Conservation (phyloP, 257 asterid genomes). For the Solanum paucissectum region DNA sequence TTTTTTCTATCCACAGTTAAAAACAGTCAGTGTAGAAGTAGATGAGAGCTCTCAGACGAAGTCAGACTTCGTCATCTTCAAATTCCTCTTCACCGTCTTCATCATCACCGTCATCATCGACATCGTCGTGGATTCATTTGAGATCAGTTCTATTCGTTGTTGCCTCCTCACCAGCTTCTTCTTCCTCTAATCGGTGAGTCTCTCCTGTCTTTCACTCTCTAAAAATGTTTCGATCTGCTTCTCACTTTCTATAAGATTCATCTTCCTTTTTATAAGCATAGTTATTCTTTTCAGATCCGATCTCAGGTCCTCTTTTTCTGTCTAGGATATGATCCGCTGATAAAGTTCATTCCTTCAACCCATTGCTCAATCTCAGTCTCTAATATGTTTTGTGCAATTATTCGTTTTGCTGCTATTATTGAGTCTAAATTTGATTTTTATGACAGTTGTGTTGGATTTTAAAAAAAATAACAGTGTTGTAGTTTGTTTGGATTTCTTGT, state of each 20-base stretch:
- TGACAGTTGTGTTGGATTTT: background rate
- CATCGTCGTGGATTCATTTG: slow-evolving; percentile 85
- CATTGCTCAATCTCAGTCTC: background rate
- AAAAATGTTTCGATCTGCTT: background rate
- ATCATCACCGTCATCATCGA: slow-evolving; percentile 50
- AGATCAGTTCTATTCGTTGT: slow-evolving; percentile 86
- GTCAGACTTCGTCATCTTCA: slow-evolving; percentile 76
- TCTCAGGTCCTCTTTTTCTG: background rate
- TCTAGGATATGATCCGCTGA: background rate
- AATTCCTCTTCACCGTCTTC: slow-evolving; percentile 67
- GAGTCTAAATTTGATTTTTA: background rate
- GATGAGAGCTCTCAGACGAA: slow-evolving; percentile 90
- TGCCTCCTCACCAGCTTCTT: slow-evolving; percentile 73
- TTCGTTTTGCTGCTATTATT: background rate
- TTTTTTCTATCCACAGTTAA: background rate
- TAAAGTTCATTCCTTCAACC: background rate
- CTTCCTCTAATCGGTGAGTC: slow-evolving; percentile 81
- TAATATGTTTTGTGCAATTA: background rate
- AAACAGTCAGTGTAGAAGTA: slow-evolving; percentile 17
- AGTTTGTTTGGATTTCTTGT: background rate
- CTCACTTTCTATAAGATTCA: background rate
- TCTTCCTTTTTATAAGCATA: background rate
- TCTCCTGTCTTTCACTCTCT: slow-evolving; percentile 12
- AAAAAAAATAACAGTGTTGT: background rate
- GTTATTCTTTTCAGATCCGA: background rate